Evolutionary conservation across 2,329 filamentous ascomycete species (phyloP).

Genomic region (Claviceps lovelessii): DNA sequence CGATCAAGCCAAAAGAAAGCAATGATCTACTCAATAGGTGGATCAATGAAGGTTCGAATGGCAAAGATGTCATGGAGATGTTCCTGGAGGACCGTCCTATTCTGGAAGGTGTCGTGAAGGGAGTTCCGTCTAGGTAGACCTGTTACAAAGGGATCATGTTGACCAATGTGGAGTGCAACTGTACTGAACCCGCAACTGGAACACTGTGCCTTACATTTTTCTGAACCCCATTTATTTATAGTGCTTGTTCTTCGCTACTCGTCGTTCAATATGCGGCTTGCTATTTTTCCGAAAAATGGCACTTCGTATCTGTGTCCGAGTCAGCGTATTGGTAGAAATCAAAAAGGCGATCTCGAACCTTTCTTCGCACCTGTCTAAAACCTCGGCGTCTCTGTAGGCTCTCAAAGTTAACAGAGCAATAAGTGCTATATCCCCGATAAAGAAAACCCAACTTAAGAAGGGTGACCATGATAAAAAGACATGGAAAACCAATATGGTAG

Average conservation of each 20-base stretch:
- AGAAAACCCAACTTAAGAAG: conserved; percentile 71
- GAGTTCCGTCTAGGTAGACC: conserved; percentile 32
- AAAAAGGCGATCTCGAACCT: neutral
- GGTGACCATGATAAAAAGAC: conserved; percentile 75
- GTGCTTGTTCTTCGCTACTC: conserved; percentile 30
- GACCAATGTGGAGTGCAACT: neutral
- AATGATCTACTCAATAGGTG: conserved; percentile 69
- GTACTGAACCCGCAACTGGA: neutral
- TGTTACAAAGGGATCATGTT: neutral
- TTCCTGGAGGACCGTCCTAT: conserved; percentile 34
- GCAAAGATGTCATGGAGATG: conserved; percentile 30
- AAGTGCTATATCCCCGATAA: conserved; percentile 58
- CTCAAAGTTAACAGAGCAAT: conserved; percentile 64
- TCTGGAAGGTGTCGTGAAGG: conserved; percentile 32
- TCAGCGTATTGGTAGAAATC: neutral
- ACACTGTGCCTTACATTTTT: neutral
- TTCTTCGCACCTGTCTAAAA: conserved; percentile 40
- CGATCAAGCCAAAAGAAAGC: conserved; percentile 86
- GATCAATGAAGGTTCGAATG: conserved; percentile 42
- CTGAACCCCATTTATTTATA: neutral
- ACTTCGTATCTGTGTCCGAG: conserved; percentile 42
- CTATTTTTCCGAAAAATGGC: conserved; percentile 71
- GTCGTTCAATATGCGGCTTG: conserved; percentile 81
- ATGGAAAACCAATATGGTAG: conserved; percentile 60
- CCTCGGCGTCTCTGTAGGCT: conserved; percentile 72